A percentile compares a stretch with the other conserved stretches of the same genome.
Conservation (phyloP, 257 asterid genomes). For the Solanum commersonii region DNA sequence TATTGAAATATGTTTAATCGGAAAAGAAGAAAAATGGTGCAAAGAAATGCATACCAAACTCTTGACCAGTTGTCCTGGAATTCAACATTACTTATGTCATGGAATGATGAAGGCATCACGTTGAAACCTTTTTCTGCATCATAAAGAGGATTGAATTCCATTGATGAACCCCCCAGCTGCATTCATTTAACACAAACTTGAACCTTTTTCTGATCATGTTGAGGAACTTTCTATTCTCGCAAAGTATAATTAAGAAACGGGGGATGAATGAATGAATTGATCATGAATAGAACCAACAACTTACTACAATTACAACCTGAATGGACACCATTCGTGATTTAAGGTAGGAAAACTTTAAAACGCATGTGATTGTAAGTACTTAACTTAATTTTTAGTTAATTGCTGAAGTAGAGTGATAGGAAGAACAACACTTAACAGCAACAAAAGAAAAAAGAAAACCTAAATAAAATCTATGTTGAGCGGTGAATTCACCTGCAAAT, state of each 20-base stretch:
- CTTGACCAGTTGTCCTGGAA: constrained; percentile 97
- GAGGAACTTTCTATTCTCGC: background rate
- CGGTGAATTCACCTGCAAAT: constrained; percentile 56
- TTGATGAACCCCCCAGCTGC: constrained; percentile 69
- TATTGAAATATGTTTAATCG: background rate
- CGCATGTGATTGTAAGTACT: background rate
- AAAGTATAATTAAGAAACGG: background rate
- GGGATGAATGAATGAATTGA: background rate
- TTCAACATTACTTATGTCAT: constrained; percentile 79
- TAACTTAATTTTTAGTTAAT: background rate
- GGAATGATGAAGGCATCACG: constrained; percentile 92
- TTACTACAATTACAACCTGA: background rate
- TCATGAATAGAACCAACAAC: background rate
- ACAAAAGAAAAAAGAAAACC: background rate
- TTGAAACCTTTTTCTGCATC: constrained; percentile 73
- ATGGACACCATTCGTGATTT: background rate
- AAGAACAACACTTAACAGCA: background rate
- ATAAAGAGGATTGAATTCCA: constrained; percentile 75
- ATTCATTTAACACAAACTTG: background rate
- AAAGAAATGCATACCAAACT: constrained; percentile 50
- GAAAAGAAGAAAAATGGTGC: background rate
- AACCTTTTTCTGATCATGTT: background rate
- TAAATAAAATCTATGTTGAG: background rate
- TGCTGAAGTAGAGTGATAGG: background rate
- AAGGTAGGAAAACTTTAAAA: background rate